phyloP scores from a whole-genome alignment of 768 basidiomycete species.

The Auriscalpium microsporum region DNA sequence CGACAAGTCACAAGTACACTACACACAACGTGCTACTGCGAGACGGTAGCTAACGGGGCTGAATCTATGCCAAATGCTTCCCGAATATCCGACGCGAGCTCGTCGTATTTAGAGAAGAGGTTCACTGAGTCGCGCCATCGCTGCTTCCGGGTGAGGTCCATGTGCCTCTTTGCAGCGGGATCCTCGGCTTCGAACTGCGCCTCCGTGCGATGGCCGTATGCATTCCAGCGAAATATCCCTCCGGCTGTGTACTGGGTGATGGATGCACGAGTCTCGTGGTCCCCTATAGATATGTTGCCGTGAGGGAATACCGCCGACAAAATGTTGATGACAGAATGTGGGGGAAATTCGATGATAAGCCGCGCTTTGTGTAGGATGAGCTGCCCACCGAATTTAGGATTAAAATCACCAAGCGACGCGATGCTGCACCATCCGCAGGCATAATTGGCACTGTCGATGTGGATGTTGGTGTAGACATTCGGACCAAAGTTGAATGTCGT shows the following conservation, averaged over 20 bases:
- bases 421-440: neutral
- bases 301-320: neutral
- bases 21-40: too few species aligned
- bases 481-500: neutral
- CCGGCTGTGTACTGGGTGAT: neutral
- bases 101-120: neutral
- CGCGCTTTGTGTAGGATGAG: neutral
- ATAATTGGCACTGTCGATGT: neutral
- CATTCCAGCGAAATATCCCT: neutral
- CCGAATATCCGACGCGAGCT: neutral
- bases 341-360: neutral
- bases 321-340: neutral
- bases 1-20: too few species aligned
- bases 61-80: neutral
- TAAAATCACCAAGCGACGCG: neutral
- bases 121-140: neutral
- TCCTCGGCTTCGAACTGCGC: neutral
- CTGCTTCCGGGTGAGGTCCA: neutral
- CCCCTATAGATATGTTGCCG: neutral
- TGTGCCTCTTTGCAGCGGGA: neutral
- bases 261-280: neutral
- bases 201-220: neutral
- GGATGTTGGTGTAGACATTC: neutral
- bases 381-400: neutral
- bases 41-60: too few species aligned